These are phyloP conservation scores for Syncephalastrum racemosum DNA, from an alignment of 371 early-diverging fungal genomes.

Conservation along the genomic window DNA sequence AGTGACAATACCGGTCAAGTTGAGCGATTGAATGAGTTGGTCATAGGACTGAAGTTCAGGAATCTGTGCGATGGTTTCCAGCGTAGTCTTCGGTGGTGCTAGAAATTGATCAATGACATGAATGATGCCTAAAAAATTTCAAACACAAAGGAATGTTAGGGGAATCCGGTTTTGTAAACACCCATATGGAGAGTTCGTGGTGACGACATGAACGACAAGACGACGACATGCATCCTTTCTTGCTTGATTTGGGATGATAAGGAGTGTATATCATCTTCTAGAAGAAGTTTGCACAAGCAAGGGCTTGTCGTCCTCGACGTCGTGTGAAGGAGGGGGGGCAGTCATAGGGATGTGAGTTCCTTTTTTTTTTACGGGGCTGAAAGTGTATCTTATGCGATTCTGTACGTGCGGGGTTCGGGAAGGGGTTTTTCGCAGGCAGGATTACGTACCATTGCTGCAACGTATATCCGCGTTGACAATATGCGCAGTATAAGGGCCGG, in stretches of 20 bases:
- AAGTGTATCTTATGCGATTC: neutral
- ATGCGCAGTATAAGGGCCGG: conserved; percentile 22
- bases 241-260: neutral
- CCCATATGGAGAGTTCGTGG: no score
- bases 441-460: conserved; percentile 31
- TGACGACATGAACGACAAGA: no score
- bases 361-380: neutral
- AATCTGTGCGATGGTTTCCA: conserved; percentile 23
- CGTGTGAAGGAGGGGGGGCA: neutral
- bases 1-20: conserved; percentile 22
- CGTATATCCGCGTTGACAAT: conserved; percentile 13
- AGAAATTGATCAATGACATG: conserved; percentile 25
- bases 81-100: conserved; percentile 13
- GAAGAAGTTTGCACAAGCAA: no score
- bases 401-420: no score
- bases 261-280: neutral
- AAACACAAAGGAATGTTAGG: conserved; percentile 5
- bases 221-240: neutral
- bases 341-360: neutral
- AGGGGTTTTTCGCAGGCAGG: no score
- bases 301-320: no score
- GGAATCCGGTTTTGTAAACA: neutral
- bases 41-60: conserved; percentile 20
- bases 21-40: conserved; percentile 18
- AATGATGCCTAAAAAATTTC: conserved; percentile 22